Base-by-base conservation (phyloP, 2,329 filamentous ascomycete species). In the Microcyclospora tardicrescens region DNA sequence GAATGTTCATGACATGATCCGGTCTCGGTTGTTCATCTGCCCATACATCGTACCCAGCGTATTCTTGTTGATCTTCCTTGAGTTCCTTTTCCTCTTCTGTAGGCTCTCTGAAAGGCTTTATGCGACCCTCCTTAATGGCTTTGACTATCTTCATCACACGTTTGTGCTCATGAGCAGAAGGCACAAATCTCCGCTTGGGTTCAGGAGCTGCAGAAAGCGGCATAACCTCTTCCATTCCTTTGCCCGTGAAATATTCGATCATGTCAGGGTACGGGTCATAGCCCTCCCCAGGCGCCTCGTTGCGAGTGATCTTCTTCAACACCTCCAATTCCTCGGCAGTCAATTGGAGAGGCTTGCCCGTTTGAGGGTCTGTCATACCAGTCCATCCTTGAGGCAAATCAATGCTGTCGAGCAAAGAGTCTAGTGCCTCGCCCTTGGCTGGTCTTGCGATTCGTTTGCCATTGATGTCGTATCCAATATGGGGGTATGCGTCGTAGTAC, bases 391-490 rank as follows among this genome's bases (percentile, higher is more conserved):
- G 86, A 11, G 91, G 91, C 28, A 98, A 71, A 56, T 98, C 91
- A 53, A 98, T 98, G 62, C 84, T 95, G 54, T 98, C 89, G 9
- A 98, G 71, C 33, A 98, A 71, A 10, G 86, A 85, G 67, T 98
- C 91, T 27, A 98, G 67, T 28, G 91, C 91, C 59, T 94, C 82
- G 37, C 89, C 89, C 50, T 86, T 89, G 3, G 93, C 91, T 6
- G 91, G 91, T 37, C 91, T 81, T 79, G 94, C 84, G 47, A 98
- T 94, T 62, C 84, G 93, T 73, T 93, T 95, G 61, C 91, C 91
- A 61, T 98, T 93, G 66, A 98, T 96, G 54, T 95, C 84, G 64
- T 98, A 98, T 43, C 91, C 91, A 58, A 98, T 95, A 60, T 98
- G 91, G 36, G 91, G 91, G 59, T 95, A 98, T 28, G 84, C 82